phyloP scores from a whole-genome alignment of 352 stramenopile species.

The Poterioochromonas sp. region DNA sequence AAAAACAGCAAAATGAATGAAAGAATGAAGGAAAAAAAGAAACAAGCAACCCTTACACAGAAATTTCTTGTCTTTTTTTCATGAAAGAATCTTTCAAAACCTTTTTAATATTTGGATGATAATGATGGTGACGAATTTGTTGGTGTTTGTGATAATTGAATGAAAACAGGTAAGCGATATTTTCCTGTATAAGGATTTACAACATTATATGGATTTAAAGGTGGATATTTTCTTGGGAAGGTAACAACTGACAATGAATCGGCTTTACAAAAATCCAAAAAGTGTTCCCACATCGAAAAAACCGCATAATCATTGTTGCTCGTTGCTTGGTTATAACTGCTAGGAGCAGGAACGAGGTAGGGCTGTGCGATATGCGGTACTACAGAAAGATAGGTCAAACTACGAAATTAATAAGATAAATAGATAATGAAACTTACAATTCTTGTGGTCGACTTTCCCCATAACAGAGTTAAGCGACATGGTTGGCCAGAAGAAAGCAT shows the following conservation, averaged over 20 bases:
- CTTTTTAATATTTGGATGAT: background rate
- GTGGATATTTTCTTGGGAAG: no score
- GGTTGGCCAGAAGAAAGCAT: conserved; percentile 33
- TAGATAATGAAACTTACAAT: conserved; percentile 5
- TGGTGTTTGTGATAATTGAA: background rate
- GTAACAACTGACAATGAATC: background rate
- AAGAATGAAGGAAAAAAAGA: no score
- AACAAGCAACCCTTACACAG: no score
- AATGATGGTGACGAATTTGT: background rate
- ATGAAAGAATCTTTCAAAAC: background rate
- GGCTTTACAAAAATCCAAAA: background rate
- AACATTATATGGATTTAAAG: background rate
- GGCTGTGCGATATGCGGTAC: background rate
- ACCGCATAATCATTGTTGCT: conserved; percentile 4
- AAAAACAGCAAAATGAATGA: no score
- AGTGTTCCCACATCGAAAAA: conserved; percentile 21
- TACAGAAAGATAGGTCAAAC: background rate
- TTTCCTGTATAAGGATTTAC: conserved; percentile 4
- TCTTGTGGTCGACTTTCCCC: background rate
- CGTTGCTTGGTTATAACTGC: background rate
- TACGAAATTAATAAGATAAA: no score
- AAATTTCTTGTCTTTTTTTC: background rate
- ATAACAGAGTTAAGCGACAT: background rate
- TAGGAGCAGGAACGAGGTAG: conserved; percentile 1
- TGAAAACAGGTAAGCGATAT: conserved; percentile 5